Conservation (phyloP, 23 red algal species). For the Pyropia haitanensis region DNA sequence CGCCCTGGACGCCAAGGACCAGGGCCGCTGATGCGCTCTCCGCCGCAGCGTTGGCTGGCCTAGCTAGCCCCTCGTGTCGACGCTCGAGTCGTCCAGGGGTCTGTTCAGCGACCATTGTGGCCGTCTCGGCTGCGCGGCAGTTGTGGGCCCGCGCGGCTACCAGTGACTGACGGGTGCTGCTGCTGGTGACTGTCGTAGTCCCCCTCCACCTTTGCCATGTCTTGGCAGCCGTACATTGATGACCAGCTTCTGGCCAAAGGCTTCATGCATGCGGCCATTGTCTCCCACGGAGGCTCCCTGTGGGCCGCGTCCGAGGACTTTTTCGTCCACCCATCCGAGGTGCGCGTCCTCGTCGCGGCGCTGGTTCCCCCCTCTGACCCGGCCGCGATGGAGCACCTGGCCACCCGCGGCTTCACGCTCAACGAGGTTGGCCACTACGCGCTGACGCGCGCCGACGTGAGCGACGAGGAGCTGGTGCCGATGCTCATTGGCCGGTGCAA, state of each 20-base stretch:
- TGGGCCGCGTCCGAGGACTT: not conserved
- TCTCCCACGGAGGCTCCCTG: not conserved
- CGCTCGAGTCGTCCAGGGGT: too few species aligned
- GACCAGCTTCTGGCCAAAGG: not conserved
- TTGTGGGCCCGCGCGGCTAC: too few species aligned
- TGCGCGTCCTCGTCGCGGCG: not conserved
- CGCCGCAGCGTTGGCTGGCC: too few species aligned
- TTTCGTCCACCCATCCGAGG: not conserved
- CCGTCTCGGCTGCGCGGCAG: too few species aligned
- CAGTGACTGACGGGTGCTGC: too few species aligned
- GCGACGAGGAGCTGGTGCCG: not conserved
- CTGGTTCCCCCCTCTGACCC: not conserved
- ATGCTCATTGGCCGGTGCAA: not conserved
- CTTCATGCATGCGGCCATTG: not conserved
- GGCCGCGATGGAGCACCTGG: not conserved
- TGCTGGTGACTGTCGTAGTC: too few species aligned
- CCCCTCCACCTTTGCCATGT: not conserved
- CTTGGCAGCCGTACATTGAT: conserved; percentile 1
- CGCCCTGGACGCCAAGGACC: too few species aligned
- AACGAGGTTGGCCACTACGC: not conserved
- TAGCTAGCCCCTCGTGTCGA: too few species aligned
- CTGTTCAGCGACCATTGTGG: too few species aligned
- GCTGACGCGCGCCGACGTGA: not conserved
- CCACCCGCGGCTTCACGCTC: not conserved
- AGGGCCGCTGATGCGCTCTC: too few species aligned